Conservation (phyloP, 2,329 filamentous ascomycete genomes). For the Chrysoporthe austroafricana region DNA sequence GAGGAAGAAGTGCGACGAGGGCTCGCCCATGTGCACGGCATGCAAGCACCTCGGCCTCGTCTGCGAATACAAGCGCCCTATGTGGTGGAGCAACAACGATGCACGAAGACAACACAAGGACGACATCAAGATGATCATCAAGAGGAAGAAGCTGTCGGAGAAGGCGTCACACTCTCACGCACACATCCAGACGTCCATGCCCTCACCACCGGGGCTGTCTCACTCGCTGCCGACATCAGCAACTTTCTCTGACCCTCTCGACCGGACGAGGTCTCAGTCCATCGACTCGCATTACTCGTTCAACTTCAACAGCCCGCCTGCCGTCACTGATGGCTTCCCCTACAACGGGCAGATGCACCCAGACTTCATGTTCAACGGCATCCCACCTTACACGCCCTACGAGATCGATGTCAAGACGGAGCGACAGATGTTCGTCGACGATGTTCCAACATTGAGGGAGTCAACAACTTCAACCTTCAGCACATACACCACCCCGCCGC, state of each 20-base stretch:
- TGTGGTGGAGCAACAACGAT: slow-evolving; percentile 97
- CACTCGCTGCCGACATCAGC: slow-evolving; percentile 83
- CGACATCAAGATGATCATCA: slow-evolving; percentile 95
- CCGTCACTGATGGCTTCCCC: slow-evolving; percentile 58
- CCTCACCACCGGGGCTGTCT: slow-evolving; percentile 77
- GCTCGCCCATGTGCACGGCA: slow-evolving; percentile 63
- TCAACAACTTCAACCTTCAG: slow-evolving; percentile 91
- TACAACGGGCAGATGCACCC: slow-evolving; percentile 67
- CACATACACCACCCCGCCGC: slow-evolving; percentile 82
- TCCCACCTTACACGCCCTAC: slow-evolving; percentile 66
- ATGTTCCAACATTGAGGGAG: slow-evolving; percentile 82
- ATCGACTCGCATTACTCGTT: slow-evolving; percentile 82
- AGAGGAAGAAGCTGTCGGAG: slow-evolving; percentile 91
- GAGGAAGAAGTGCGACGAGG: slow-evolving; percentile 72
- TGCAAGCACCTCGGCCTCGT: slow-evolving; percentile 77
- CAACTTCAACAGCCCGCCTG: slow-evolving; percentile 69
- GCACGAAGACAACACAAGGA: slow-evolving; percentile 87
- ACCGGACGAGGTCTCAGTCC: slow-evolving; percentile 74
- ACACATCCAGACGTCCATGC: slow-evolving; percentile 55
- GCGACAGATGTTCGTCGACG: slow-evolving; percentile 89
- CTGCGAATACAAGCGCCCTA: slow-evolving; percentile 95
- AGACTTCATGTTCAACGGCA: slow-evolving; percentile 62
- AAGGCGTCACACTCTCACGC: slow-evolving; percentile 64
- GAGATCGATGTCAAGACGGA: slow-evolving; percentile 97
- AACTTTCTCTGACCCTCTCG: slow-evolving; percentile 74